phyloP scores from a whole-genome alignment of 441 rosid genomes.

The Cnidoscolus chayamansa region DNA sequence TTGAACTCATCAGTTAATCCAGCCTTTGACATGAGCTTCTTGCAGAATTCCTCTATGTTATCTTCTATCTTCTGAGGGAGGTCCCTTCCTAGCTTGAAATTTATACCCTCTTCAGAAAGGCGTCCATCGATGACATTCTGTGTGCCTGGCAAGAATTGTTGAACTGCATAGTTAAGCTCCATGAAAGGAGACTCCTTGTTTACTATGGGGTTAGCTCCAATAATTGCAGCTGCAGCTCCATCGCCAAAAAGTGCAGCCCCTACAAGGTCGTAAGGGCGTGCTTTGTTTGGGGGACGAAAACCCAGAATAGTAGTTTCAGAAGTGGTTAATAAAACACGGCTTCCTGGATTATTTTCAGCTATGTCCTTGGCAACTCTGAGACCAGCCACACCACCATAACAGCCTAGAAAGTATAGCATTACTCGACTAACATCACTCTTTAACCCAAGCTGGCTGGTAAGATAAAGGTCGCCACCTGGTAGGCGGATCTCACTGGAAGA shows the following conservation, averaged over 20 bases:
- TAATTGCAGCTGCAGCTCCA: constrained; percentile 77
- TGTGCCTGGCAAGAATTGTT: constrained; percentile 81
- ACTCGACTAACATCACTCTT: constrained; percentile 67
- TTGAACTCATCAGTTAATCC: constrained; percentile 53
- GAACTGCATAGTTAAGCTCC: constrained; percentile 70
- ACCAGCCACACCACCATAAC: constrained; percentile 85
- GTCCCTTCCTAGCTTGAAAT: constrained; percentile 75
- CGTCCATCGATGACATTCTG: constrained; percentile 65
- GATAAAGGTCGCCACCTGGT: constrained; percentile 84
- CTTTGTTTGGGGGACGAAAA: constrained; percentile 77
- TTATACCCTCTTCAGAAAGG: constrained; percentile 73
- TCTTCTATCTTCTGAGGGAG: constrained; percentile 76
- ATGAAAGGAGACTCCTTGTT: constrained; percentile 66
- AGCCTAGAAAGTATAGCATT: constrained; percentile 86
- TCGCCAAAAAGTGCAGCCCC: constrained; percentile 94
- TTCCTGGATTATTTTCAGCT: constrained; percentile 87
- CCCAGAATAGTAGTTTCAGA: constrained; percentile 86
- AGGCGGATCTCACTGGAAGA: constrained; percentile 86
- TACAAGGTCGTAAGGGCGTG: constrained; percentile 79
- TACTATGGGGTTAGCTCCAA: constrained; percentile 61
- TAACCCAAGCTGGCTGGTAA: constrained; percentile 64
- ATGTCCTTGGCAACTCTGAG: constrained; percentile 90
- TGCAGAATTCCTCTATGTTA: constrained; percentile 74
- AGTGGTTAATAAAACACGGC: constrained; percentile 69
- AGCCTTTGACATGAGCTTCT: constrained; percentile 49